Percentiles rank a stretch among this genome's conserved stretches.
Evolutionary conservation across 2,329 filamentous ascomycete species (phyloP).

Genomic region (Penicillium crustosum): DNA sequence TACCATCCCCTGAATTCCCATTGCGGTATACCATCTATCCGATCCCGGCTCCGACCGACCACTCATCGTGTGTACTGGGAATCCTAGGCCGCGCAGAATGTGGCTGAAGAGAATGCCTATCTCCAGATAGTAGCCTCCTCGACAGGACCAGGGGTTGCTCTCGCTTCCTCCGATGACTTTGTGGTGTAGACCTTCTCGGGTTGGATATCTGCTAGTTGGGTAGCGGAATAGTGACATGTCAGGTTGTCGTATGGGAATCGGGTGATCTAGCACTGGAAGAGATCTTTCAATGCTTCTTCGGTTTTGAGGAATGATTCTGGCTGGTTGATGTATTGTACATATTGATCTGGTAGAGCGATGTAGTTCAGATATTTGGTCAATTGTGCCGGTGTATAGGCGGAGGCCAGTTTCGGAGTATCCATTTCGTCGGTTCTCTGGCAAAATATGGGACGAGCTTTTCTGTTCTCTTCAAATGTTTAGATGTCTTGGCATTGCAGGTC

Average conservation of each 20-base stretch:
- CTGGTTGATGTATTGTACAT: constrained; percentile 18
- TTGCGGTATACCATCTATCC: constrained; percentile 28
- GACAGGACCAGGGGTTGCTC: constrained; percentile 28
- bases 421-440: background rate
- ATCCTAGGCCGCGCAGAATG: constrained; percentile 54
- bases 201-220: constrained; percentile 45
- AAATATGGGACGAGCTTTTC: no score
- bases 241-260: constrained; percentile 60
- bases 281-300: constrained; percentile 45
- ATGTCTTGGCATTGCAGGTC: no score
- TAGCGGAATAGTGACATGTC: constrained; percentile 52
- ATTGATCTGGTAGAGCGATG: constrained; percentile 31
- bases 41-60: constrained; percentile 43
- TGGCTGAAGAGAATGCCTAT: constrained; percentile 58
- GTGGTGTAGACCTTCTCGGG: constrained; percentile 51
- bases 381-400: constrained; percentile 31
- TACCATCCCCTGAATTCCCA: constrained; percentile 28
- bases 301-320: constrained; percentile 33
- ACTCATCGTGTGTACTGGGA: constrained; percentile 53
- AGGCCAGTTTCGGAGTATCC: constrained; percentile 8
- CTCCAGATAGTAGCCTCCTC: constrained; percentile 64
- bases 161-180: constrained; percentile 47
- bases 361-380: constrained; percentile 35
- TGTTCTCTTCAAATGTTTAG: no score
- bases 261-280: constrained; percentile 45